A percentile compares a stretch with the other conserved stretches of the same genome.
Evolutionary conservation across 768 basidiomycete genomes (phyloP).

Genomic region (Leucocoprinus sp.): DNA sequence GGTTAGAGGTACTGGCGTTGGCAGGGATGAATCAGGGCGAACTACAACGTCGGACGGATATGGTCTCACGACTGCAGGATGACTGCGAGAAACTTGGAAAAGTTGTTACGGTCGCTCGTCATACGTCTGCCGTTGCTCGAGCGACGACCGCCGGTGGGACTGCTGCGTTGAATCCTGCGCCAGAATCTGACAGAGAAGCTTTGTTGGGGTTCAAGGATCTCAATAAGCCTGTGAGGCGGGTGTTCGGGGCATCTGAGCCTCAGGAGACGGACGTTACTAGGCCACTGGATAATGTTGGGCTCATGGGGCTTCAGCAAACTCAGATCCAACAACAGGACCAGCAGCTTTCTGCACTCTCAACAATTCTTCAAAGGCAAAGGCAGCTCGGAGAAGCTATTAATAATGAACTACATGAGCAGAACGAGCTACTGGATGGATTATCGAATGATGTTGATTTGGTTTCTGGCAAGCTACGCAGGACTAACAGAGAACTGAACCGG

Average conservation of each 20-base stretch:
- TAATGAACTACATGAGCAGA: constrained; percentile 75
- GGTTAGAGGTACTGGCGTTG: constrained; percentile 54
- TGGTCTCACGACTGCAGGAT: constrained; percentile 82
- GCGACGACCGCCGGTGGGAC: constrained; percentile 14
- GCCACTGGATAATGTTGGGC: constrained; percentile 76
- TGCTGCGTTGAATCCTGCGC: constrained; percentile 30
- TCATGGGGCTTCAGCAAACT: constrained; percentile 70
- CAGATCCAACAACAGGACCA: constrained; percentile 81
- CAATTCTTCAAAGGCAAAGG: constrained; percentile 77
- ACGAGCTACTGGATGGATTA: constrained; percentile 78
- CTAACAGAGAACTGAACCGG: constrained; percentile 78
- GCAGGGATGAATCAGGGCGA: constrained; percentile 88
- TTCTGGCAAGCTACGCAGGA: constrained; percentile 66
- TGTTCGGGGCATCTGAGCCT: constrained; percentile 61
- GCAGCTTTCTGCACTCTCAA: constrained; percentile 71
- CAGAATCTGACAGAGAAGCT: constrained; percentile 56
- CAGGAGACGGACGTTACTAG: constrained; percentile 82
- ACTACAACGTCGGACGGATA: constrained; percentile 78
- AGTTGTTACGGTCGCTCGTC: constrained; percentile 74
- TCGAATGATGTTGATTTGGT: constrained; percentile 69
- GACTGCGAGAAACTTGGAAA: constrained; percentile 84
- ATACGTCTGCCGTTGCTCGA: constrained; percentile 30
- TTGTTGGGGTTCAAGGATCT: constrained; percentile 41
- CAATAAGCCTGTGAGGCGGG: constrained; percentile 50
- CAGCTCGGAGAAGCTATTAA: constrained; percentile 83